Evolutionary conservation across 2,329 filamentous ascomycete species (phyloP), one percentile per base, ranked within the genome.

Genomic region (Zymoseptoria pseudotritici): DNA sequence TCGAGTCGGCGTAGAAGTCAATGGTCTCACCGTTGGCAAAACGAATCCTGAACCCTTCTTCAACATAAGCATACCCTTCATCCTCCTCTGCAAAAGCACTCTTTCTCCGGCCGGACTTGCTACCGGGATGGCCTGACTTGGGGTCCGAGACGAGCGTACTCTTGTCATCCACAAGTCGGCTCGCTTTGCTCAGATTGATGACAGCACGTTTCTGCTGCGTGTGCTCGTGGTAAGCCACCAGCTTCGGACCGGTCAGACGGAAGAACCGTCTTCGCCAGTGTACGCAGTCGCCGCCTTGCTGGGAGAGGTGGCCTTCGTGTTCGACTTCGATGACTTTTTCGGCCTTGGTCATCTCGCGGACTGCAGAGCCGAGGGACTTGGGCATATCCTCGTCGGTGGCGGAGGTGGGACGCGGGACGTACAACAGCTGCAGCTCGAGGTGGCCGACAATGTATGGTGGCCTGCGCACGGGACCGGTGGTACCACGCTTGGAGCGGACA

Each of bases 41-140:
- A 60, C 93, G 91, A 73, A 99, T 96, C 50, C 94, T 90, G 87
- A 99, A 99, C 2, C 94, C 94, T 74, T 99, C 94, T 75, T 99
- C 94, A 57, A 99, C 93, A 74, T 99, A 99, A 89, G 97, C 96
- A 80, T 99, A 99, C 50, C 94, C 94, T 73, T 99, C 94, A 76
- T 99, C 94, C 66, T 99, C 94, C 75, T 97, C 94, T 1, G 93
- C 92, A 74, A 99, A 99, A 10, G 90, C 94, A 36, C 92, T 97
- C 74, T 95, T 91, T 58, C 94, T 88, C 51, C 94, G 88, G 21
- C 67, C 67, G 24, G 65, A 67, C 54, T 61, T 63, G 54, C 60
- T 59, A 46, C 62, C 58, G 17, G 86, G 89, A 59, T 87, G 88
- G 13, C 83, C 86, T 0, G 87, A 90, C 71, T 73, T 72, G 1